Conservation (phyloP, 768 basidiomycete species). For the Collybiopsis confluens region DNA sequence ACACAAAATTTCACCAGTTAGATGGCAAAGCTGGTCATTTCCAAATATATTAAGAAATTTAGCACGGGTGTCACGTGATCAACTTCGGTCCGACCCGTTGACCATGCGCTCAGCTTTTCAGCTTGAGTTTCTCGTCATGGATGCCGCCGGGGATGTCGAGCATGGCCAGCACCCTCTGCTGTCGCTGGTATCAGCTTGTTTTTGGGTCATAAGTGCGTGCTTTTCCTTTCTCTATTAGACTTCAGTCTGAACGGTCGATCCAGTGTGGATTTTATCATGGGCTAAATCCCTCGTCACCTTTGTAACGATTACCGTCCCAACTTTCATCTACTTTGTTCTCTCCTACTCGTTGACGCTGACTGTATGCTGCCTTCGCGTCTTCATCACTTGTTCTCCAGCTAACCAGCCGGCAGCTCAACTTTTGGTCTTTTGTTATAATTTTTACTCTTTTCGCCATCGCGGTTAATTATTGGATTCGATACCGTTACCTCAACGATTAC, state of each 20-base stretch:
- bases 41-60: too few species aligned
- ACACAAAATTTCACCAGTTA: too few species aligned
- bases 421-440: conserved; percentile 84
- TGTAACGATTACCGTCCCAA: conserved; percentile 78
- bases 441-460: conserved; percentile 63
- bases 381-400: neutral
- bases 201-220: conserved; percentile 77
- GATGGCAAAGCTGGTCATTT: too few species aligned
- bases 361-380: conserved; percentile 38
- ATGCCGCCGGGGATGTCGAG: neutral
- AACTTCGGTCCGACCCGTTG: too few species aligned
- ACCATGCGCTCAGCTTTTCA: neutral
- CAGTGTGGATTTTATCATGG: conserved; percentile 85
- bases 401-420: conserved; percentile 59
- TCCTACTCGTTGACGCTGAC: conserved; percentile 90
- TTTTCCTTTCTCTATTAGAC: neutral
- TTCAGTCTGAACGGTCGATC: neutral
- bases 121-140: neutral
- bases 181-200: conserved; percentile 73
- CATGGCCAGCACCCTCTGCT: conserved; percentile 64
- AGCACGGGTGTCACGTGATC: too few species aligned
- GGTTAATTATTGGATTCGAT: conserved; percentile 82
- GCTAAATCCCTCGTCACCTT: conserved; percentile 70
- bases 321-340: conserved; percentile 69
- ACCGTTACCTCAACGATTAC: conserved; percentile 73